Conservation (phyloP, 1,139 yeast species). For the Torulaspora globosa region DNA sequence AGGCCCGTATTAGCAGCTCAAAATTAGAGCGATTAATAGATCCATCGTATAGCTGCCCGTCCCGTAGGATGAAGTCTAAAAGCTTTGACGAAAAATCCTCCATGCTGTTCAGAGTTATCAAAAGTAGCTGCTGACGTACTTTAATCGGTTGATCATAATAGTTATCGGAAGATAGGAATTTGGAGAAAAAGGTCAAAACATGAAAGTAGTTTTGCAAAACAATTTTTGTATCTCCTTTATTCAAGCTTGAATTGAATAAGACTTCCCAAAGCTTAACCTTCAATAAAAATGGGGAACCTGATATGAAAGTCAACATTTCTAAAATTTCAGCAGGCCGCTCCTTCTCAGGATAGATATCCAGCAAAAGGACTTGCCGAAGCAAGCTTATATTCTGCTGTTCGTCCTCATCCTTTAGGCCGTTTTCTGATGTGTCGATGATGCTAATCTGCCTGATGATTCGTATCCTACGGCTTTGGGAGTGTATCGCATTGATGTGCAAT, state of each 20-base stretch:
- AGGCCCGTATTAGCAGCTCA: conserved; percentile 36
- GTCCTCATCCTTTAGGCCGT: conserved; percentile 34
- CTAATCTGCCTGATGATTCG: conserved; percentile 39
- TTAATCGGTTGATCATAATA: conserved; percentile 21
- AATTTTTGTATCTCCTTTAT: conserved; percentile 40
- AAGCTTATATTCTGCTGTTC: conserved; percentile 47
- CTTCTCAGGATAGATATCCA: conserved; percentile 15
- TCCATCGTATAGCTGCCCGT: conserved; percentile 12
- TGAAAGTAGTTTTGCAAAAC: conserved; percentile 55
- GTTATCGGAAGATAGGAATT: conserved; percentile 38
- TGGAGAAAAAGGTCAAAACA: conserved; percentile 44
- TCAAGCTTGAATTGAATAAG: conserved; percentile 57
- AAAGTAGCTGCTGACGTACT: conserved; percentile 35
- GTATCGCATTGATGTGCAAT: conserved; percentile 49
- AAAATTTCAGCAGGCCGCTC: conserved; percentile 37
- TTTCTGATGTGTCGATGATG: conserved; percentile 27
- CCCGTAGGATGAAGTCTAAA: conserved; percentile 11
- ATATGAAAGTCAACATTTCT: conserved; percentile 58
- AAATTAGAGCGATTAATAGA: conserved; percentile 20
- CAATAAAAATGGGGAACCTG: conserved; percentile 60
- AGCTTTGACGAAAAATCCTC: conserved; percentile 34
- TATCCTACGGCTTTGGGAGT: conserved; percentile 50
- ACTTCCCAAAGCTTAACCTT: conserved; percentile 73
- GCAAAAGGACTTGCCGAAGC: conserved; percentile 51
- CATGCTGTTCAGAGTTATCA: conserved; percentile 46